Base-by-base conservation (phyloP, 805 yeast genomes). In the Ogataea trehalophila region DNA sequence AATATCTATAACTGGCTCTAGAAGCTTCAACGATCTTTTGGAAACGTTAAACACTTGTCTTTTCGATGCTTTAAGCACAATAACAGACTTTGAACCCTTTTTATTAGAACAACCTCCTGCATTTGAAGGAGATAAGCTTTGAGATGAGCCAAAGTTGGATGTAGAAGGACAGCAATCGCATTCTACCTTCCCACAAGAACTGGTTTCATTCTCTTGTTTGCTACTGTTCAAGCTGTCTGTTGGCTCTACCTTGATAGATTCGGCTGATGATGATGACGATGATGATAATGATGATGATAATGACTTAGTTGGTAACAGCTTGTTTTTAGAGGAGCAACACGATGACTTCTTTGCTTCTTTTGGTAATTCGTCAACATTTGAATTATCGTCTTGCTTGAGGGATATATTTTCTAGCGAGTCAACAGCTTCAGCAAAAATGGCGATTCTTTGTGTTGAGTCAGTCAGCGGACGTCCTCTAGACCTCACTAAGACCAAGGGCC, bases 391-490 rank as follows among this genome's bases (percentile, higher is more conserved):
- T 16, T 26, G 20, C 17, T 26, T 36, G 7, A 31, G 33, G 2
- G 9, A 33, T 9, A 35, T 33, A 5, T 44, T 37, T 13, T 23
- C 36, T 33, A 39, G 43, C 11, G 34, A 42, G 5, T 46, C 49
- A 5, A 55, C 38, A 36, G 60, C 59, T 39, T 76, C 76, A 4
- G 82, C 83, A 57, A 73, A 69, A 6, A 80, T 80, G 9, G 88
- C 87, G 14, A 81, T 71, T 43, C 88, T 65, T 50, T 79, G 81
- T 42, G 71, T 70, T 5, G 77, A 78, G 44, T 75, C 80, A 9
- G 80, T 74, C 26, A 78, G 72, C 0, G 97, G 97, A 41, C 98
- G 69, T 0, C 98, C 99, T 49, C 96, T 77, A n/a, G 87, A 79
- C 26, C 96, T 75, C 13, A 92, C 97, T 58, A 89, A 87, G 13